Base-by-base conservation (phyloP, 306 rosid species). In the Arachis stenosperma region DNA sequence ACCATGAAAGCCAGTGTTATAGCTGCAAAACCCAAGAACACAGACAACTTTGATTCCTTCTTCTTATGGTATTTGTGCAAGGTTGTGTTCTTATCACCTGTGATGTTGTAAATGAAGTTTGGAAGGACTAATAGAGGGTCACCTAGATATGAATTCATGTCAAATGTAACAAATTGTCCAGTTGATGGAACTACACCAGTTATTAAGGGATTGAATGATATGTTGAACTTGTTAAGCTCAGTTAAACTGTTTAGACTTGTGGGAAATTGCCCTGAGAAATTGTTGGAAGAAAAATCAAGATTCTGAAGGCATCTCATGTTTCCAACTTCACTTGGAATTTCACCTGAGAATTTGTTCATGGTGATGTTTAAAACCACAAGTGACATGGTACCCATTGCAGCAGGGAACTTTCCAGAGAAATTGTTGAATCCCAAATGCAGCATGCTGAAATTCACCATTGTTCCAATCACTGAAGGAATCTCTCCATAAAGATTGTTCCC, bases 201-300 rank as follows among this genome's bases (percentile, higher is more conserved):
- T 27, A 94, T 83, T 0, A 83, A 73, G 56, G 91, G 98, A 72
- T 94, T 94, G 72, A 82, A 91, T 43, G 99, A 94, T 78, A 94
- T 81, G 80, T 94, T 94, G 89, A 94, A 94, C 84, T 88, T 91
- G 88, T 5, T 94, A 42, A 94, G 87, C 71, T 83, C 95, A 29
- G 79, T 29, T 81, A 94, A 76, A 30, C 62, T 79, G 83, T 6
- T 71, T 75, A 94, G 79, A 84, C 93, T 94, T 9, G 79, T 27
- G 5, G 99, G 99, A 46, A 94, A 91, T 0, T 48, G 50, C 50
- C 95, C 97, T 3, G 97, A 89, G 66, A 91, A 94, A 33, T 94
- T 91, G 78, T 94, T 94, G 79, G 27, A 77, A 13, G 99, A 89
- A 78, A 94, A 79, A 82, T 94, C 99, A 7, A 94, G 92, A 56